Base-by-base conservation (phyloP, 768 basidiomycete genomes). In the Omphalotus guepiniiformis region DNA sequence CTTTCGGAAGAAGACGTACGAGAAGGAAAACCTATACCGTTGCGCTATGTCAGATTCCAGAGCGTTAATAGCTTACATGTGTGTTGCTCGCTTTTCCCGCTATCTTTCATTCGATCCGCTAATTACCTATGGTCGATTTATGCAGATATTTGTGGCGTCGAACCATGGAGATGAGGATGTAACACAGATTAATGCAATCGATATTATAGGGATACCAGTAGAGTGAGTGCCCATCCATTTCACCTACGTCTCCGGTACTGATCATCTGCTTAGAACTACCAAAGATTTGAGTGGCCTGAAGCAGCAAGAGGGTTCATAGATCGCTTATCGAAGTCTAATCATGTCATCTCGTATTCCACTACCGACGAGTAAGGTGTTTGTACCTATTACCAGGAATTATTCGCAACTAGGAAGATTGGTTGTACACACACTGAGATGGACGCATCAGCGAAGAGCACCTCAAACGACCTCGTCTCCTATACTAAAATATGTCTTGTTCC, bases 1-100 rank as follows among this genome's bases (percentile, higher is more conserved):
- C 58, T 89, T 16, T 59, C 67, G 19, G 67, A 72, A 50, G 75
- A 75, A 26, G 73, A 65, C 15, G 61, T 65, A 15, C 61, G 55
- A 35, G 64, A 74, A 34, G 78, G 78, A 22, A 73, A 71, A 18
- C 69, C 61, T 36, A 68, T 87, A 35, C 53, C 69, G 13, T 62
- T 89, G 54, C 74, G 80, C 47, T 82, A 73, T 56, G 86, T 88
- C 13, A 71, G 82, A 26, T 88, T 90, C 61, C 85, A 85, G 66
- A 66, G 61, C 16, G 83, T 88, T 47, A 84, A 75, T 49, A 78
- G 73, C 39, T 60, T 89, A 22, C 81, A 84, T 60, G 87, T 85
- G 53, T 54, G 79, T 66, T 32, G 28, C 18, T 52, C 8, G n/a
- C n/a, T n/a, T n/a, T 47, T 29, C 13, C 3, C 32, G 3, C 21